Percentiles rank a stretch among this genome's conserved stretches.
These are phyloP conservation scores for Fraxinus quadrangulata DNA, from an alignment of 257 asterid species.

Conservation along the genomic window DNA sequence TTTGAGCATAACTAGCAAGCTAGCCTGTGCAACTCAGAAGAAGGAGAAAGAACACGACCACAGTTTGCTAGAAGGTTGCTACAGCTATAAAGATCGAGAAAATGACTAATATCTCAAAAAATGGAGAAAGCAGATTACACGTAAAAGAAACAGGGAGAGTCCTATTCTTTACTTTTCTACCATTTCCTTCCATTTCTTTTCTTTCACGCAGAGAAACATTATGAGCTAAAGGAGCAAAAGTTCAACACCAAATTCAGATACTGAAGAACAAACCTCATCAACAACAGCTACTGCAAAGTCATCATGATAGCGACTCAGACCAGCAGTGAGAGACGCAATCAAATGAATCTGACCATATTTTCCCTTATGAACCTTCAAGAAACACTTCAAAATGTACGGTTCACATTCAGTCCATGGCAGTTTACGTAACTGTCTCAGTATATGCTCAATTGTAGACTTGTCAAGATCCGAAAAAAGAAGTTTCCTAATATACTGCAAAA, in stretches of 20 bases:
- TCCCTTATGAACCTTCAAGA: conserved; percentile 96
- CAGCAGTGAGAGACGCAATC: conserved; percentile 95
- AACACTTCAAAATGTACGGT: conserved; percentile 81
- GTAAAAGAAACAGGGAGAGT: conserved; percentile 15
- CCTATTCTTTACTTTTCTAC: neutral
- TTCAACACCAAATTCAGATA: conserved; percentile 4
- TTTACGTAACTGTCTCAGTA: conserved; percentile 89
- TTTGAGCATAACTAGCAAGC: conserved; percentile 4
- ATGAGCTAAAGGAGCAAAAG: conserved; percentile 9
- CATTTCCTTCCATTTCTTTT: too few relatives aligned
- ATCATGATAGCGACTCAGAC: conserved; percentile 92
- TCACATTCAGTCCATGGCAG: conserved; percentile 97
- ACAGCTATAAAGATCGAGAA: neutral
- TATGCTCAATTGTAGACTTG: conserved; percentile 85
- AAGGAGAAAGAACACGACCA: neutral
- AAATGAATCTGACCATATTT: conserved; percentile 97
- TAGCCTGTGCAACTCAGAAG: conserved; percentile 4
- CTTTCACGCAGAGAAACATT: neutral
- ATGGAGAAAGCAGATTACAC: conserved; percentile 1
- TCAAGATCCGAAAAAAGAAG: conserved; percentile 97
- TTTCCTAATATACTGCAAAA: conserved; percentile 84
- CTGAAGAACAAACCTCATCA: conserved; percentile 75
- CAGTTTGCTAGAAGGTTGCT: neutral
- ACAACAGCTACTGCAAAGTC: conserved; percentile 89
- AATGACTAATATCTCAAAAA: conserved; percentile 2